Conservation (phyloP, 148 eudicot species). For the Rhododendron williamsianum region DNA sequence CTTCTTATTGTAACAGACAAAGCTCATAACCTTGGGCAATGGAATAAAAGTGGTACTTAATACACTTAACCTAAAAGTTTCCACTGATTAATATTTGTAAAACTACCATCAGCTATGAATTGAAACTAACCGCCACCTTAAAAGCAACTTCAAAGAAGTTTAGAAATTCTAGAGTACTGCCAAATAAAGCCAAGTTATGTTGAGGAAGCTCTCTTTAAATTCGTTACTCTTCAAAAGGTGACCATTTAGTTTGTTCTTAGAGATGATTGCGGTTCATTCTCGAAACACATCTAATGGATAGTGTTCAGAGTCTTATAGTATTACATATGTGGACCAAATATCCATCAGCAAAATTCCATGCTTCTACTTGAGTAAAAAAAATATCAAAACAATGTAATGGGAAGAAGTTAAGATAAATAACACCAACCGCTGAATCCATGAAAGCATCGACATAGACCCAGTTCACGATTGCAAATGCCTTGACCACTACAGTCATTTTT, state of each 20-base stretch:
- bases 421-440: slow-evolving; percentile 79
- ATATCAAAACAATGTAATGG: not conserved
- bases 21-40: not conserved
- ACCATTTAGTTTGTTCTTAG: not conserved
- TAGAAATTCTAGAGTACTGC: not conserved
- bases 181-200: not conserved
- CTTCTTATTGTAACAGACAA: not conserved
- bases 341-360: not conserved
- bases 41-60: not conserved
- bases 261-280: not conserved
- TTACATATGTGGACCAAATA: not conserved
- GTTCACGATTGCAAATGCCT: slow-evolving; percentile 76
- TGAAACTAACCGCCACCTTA: not conserved
- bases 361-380: not conserved
- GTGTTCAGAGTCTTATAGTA: not conserved
- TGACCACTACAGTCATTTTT: slow-evolving; percentile 62
- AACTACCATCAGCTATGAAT: not conserved
- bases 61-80: not conserved
- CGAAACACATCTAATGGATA: not conserved
- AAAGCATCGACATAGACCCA: slow-evolving; percentile 84
- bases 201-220: not conserved
- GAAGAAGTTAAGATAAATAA: not conserved
- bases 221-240: not conserved
- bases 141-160: not conserved
- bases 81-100: not conserved